These are phyloP conservation scores for Steccherinum ochraceum DNA, from an alignment of 768 basidiomycete species.

Conservation along the genomic window DNA sequence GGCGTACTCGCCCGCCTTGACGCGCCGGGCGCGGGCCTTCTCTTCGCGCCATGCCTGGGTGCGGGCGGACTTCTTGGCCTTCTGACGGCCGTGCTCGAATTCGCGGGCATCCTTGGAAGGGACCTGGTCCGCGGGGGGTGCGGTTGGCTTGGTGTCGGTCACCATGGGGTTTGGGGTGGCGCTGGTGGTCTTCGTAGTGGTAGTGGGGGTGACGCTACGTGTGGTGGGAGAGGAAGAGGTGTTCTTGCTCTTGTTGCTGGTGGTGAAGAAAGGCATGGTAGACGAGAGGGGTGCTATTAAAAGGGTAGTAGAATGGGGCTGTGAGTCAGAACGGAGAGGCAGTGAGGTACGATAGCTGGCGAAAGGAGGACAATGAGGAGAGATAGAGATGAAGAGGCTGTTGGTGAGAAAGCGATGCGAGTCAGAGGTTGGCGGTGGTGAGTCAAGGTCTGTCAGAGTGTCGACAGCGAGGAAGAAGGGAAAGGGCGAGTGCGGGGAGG, in stretches of 20 bases:
- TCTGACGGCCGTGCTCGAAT: conserved; percentile 2
- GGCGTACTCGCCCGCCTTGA: not conserved
- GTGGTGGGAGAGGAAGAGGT: not conserved
- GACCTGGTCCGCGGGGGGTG: not conserved
- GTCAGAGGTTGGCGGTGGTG: too few species aligned
- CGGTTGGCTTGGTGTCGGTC: not conserved
- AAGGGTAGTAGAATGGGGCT: too few species aligned
- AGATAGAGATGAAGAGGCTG: too few species aligned
- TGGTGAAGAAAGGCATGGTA: not conserved
- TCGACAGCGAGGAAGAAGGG: too few species aligned
- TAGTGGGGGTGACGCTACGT: not conserved
- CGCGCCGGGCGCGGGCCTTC: not conserved
- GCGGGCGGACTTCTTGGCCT: not conserved
- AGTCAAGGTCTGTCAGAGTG: too few species aligned
- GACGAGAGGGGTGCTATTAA: too few species aligned
- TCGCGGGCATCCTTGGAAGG: conserved; percentile 2
- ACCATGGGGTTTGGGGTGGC: not conserved
- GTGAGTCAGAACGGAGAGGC: too few species aligned
- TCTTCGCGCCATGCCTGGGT: not conserved
- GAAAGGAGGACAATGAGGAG: too few species aligned
- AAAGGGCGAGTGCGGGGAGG: not conserved
- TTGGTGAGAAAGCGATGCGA: too few species aligned
- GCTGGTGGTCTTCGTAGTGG: not conserved
- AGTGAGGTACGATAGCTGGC: too few species aligned
- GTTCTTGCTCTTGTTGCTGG: too few species aligned